phyloP scores from a whole-genome alignment of 805 yeast genomes.

The Lachancea kluyveri region DNA sequence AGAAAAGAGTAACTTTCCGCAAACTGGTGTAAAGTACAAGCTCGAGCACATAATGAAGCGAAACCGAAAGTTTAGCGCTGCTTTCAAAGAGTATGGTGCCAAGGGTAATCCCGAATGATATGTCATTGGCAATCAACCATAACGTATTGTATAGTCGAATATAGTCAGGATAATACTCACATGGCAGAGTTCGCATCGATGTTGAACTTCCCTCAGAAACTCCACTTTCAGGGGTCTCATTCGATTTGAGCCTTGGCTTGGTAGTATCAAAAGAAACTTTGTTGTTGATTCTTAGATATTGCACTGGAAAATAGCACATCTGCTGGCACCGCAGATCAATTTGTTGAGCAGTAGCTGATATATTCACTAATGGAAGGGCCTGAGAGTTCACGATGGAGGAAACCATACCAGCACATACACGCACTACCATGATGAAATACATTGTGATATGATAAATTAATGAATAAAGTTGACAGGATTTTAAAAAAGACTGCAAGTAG shows the following conservation, averaged over 20 bases:
- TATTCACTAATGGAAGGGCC: slow-evolving; percentile 13
- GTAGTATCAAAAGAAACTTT: slow-evolving; percentile 7
- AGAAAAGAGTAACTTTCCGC: slow-evolving; percentile 52
- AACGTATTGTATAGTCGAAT: slow-evolving; percentile 77
- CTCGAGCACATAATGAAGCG: slow-evolving; percentile 25
- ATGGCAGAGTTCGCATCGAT: no score
- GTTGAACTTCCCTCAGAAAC: no score
- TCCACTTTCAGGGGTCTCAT: not conserved
- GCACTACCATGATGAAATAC: slow-evolving; percentile 8
- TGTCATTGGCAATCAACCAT: slow-evolving; percentile 83
- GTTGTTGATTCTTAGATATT: slow-evolving; percentile 50
- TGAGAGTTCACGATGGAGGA: slow-evolving; percentile 16
- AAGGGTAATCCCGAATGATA: slow-evolving; percentile 63
- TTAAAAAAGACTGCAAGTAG: no score
- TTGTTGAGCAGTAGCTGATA: slow-evolving; percentile 68
- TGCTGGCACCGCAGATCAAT: slow-evolving; percentile 73
- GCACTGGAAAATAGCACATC: slow-evolving; percentile 71
- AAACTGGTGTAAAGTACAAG: slow-evolving; percentile 36
- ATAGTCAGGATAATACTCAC: slow-evolving; percentile 51
- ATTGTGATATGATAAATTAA: slow-evolving; percentile 1
- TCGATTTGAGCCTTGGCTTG: not conserved
- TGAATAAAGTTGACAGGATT: not conserved
- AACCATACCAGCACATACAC: slow-evolving; percentile 14
- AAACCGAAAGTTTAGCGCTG: slow-evolving; percentile 31
- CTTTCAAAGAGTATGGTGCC: slow-evolving; percentile 42